Evolutionary conservation across 345 rosid genomes (phyloP).

Genomic region (Sonneratia alba): DNA sequence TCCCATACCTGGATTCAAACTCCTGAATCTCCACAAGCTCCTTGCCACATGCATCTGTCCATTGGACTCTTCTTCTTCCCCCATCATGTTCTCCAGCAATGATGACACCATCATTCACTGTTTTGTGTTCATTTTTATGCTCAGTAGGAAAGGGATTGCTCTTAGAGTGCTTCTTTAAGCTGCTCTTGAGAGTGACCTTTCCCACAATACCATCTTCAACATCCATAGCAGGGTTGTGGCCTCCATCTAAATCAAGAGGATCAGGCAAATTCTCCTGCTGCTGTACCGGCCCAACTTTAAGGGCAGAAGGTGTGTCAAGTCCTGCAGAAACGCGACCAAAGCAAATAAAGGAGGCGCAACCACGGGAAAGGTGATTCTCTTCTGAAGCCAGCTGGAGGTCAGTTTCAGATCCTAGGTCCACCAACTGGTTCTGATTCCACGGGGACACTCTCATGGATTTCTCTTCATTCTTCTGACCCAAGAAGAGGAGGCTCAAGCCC

Average conservation of each 20-base stretch:
- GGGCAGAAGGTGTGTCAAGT: slow-evolving; percentile 59
- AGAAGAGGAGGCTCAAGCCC: slow-evolving; percentile 78
- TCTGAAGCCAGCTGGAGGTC: slow-evolving; percentile 92
- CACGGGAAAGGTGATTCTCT: slow-evolving; percentile 67
- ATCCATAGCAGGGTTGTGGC: slow-evolving; percentile 24
- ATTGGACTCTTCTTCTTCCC: slow-evolving; percentile 76
- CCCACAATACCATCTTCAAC: slow-evolving; percentile 30
- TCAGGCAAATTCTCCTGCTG: slow-evolving; percentile 47
- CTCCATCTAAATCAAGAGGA: slow-evolving; percentile 36
- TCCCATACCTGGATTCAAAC: slow-evolving; percentile 86
- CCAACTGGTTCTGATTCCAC: slow-evolving; percentile 96
- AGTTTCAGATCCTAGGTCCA: slow-evolving; percentile 63
- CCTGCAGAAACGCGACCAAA: slow-evolving; percentile 88
- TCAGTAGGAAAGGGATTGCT: slow-evolving; percentile 27
- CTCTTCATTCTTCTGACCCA: slow-evolving; percentile 74
- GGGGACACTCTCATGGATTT: slow-evolving; percentile 92
- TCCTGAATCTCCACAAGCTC: slow-evolving; percentile 84
- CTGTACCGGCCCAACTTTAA: slow-evolving; percentile 67
- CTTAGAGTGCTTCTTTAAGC: slow-evolving; percentile 56
- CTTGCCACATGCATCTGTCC: slow-evolving; percentile 88
- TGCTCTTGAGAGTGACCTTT: slow-evolving; percentile 55
- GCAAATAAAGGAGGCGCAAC: slow-evolving; percentile 81
- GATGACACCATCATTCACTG: slow-evolving; percentile 31
- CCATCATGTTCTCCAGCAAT: slow-evolving; percentile 28
- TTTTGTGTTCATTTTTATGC: slow-evolving; percentile 28